These are phyloP conservation scores for Holtermannia corniformis DNA, from an alignment of 768 basidiomycete species.

Conservation along the genomic window DNA sequence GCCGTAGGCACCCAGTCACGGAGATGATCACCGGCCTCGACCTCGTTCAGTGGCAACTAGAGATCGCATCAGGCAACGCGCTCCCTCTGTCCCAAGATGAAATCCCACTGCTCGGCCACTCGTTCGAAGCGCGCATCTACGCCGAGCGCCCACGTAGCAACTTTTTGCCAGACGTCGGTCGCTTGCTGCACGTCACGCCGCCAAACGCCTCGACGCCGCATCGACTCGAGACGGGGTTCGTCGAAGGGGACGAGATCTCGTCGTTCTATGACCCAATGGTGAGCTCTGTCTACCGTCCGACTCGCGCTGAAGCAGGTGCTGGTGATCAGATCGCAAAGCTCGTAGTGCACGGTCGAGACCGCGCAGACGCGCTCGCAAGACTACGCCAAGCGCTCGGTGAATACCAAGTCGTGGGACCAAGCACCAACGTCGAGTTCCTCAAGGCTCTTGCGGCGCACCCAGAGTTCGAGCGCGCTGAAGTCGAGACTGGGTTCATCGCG, in stretches of 20 bases:
- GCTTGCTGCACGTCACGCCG: conserved; percentile 67
- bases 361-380: conserved; percentile 71
- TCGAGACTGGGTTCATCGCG: conserved; percentile 87
- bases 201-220: conserved; percentile 61
- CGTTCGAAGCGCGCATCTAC: conserved; percentile 91
- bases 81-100: conserved; percentile 66
- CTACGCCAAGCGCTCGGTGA: conserved; percentile 72
- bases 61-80: conserved; percentile 82
- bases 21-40: conserved; percentile 93
- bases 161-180: conserved; percentile 85
- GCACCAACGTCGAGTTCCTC: conserved; percentile 86
- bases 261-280: conserved; percentile 40
- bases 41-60: conserved; percentile 90
- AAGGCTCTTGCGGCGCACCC: conserved; percentile 63
- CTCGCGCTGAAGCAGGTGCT: neutral
- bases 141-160: conserved; percentile 72
- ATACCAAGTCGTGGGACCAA: conserved; percentile 81
- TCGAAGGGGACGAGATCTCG: conserved; percentile 45
- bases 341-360: conserved; percentile 74
- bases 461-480: conserved; percentile 65
- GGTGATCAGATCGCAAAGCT: conserved; percentile 44
- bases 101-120: conserved; percentile 81
- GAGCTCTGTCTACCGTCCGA: neutral
- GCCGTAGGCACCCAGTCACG: conserved; percentile 70
- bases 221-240: conserved; percentile 85